Base-by-base conservation (phyloP, 2,329 filamentous ascomycete species). In the Sodiomyces alkalinus region DNA sequence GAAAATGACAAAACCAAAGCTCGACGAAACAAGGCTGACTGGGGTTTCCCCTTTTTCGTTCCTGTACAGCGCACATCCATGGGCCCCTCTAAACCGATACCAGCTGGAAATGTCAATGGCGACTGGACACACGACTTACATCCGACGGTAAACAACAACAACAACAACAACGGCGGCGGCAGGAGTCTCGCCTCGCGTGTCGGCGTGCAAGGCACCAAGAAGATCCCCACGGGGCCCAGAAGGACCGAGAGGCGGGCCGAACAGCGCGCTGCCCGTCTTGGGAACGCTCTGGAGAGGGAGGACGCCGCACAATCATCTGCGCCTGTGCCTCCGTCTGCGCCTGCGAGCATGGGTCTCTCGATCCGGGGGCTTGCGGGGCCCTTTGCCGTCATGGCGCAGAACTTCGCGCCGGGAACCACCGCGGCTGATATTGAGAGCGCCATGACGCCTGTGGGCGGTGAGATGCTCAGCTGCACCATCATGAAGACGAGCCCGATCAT, bases 361-460 rank as follows among this genome's bases (percentile, higher is more conserved):
- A 86, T 90, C 38, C 63, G 72, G 29, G 81, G 81, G n/a, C 56
- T 77, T 7, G 74, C 74, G 1, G 76, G 79, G 0, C 79, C 79
- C 2, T 81, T 69, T 41, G 66, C 69, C 12, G 68, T 90, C 15
- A 67, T 82, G 47, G 80, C 77, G 3, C 76, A 80, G 51, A 90
- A 90, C 58, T 83, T 90, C 47, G 81, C 80, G 9, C 71, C 71
- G 2, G 81, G 81, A 20, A 90, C 81, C 1, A 85, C 81, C 6
- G 77, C 76, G 2, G 79, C 77, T 17, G 81, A 90, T 44, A 82
- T 90, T 34, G 79, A 85, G 57, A 80, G 75, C 41, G 81, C 81
- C 32, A 74, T 90, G 71, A 68, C 64, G n/a, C 72, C 73, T 1
- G 57, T 80, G n/a, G 79, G 77, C 21, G 79, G 77, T 17, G 61